Evolutionary conservation across 371 early-diverging fungal species (phyloP).

Genomic region (Basidiobolus heterosporus): DNA sequence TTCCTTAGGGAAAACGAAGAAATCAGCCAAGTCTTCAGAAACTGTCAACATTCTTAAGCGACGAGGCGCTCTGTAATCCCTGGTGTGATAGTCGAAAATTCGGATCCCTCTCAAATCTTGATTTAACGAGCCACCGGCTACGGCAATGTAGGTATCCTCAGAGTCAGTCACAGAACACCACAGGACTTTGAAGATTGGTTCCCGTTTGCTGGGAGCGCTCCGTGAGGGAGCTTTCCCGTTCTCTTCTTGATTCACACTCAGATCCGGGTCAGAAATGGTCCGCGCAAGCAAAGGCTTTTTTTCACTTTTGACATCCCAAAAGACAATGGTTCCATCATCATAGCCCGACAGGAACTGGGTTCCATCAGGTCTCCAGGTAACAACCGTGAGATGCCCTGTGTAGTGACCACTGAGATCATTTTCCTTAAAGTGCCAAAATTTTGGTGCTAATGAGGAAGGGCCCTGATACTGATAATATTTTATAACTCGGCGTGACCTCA

Average conservation of each 20-base stretch:
- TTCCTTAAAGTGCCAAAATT: slow-evolving; percentile 1
- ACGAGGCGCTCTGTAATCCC: slow-evolving; percentile 18
- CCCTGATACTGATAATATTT: slow-evolving; percentile 13
- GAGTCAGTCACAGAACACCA: slow-evolving; percentile 22
- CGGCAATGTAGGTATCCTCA: slow-evolving; percentile 21
- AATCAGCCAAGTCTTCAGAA: slow-evolving; percentile 25
- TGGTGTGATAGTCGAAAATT: slow-evolving; percentile 20
- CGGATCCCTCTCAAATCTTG: slow-evolving; percentile 25
- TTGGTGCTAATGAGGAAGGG: slow-evolving; percentile 13
- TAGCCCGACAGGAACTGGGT: slow-evolving; percentile 30
- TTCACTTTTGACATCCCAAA: slow-evolving; percentile 28
- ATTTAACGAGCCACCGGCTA: slow-evolving; percentile 26
- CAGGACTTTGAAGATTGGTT: slow-evolving; percentile 29
- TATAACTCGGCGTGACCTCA: slow-evolving; percentile 20
- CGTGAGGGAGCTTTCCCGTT: too few species aligned
- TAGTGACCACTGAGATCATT: slow-evolving; percentile 9
- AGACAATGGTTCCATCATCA: slow-evolving; percentile 29
- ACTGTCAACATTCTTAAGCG: slow-evolving; percentile 24
- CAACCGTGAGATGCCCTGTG: slow-evolving; percentile 11
- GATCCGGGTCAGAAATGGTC: slow-evolving; percentile 16
- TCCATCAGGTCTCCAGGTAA: slow-evolving; percentile 32
- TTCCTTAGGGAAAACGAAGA: slow-evolving; percentile 19
- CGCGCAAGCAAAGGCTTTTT: slow-evolving; percentile 19
- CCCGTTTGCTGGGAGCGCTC: slow-evolving; percentile 6
- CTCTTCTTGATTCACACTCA: background rate